Conservation (phyloP, 495 filamentous ascomycete genomes). For the Viridothelium virens region DNA sequence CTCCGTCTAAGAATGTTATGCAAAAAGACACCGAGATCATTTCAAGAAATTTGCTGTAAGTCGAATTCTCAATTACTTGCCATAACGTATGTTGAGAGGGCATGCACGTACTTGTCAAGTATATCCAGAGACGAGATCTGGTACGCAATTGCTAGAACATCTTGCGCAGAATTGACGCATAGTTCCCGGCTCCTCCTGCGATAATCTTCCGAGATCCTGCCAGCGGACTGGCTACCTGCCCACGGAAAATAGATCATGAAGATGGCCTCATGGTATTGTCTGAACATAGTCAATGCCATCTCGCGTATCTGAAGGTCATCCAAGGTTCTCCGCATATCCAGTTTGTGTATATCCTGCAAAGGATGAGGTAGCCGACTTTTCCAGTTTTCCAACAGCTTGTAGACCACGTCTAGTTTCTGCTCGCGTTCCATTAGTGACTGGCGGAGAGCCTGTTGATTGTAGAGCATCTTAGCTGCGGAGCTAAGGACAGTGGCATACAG, state of each 20-base stretch:
- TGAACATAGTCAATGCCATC: not conserved
- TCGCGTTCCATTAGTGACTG: not conserved
- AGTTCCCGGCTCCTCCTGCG: not conserved
- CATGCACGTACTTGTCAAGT: constrained; percentile 4
- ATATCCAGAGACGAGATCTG: not conserved
- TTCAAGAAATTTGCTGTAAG: not conserved
- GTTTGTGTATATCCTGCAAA: constrained; percentile 4
- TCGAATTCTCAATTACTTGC: not conserved
- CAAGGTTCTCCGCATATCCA: constrained; percentile 1
- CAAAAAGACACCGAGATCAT: constrained; percentile 1
- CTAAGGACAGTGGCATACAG: constrained; percentile 4
- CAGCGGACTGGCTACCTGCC: not conserved
- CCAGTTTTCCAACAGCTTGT: constrained; percentile 6
- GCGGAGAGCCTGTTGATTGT: constrained; percentile 4
- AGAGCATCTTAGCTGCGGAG: constrained; percentile 2
- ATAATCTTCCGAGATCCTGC: not conserved
- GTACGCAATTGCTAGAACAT: not conserved
- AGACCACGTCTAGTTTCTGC: not conserved
- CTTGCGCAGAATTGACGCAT: not conserved
- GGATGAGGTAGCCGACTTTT: not conserved
- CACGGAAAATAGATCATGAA: constrained; percentile 5
- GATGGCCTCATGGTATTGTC: constrained; percentile 7
- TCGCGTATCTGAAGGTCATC: constrained; percentile 1
- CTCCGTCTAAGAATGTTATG: not conserved
- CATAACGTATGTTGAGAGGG: not conserved